Conservation (phyloP, 2,329 filamentous ascomycete species). For the Alternaria hordeiaustralica region DNA sequence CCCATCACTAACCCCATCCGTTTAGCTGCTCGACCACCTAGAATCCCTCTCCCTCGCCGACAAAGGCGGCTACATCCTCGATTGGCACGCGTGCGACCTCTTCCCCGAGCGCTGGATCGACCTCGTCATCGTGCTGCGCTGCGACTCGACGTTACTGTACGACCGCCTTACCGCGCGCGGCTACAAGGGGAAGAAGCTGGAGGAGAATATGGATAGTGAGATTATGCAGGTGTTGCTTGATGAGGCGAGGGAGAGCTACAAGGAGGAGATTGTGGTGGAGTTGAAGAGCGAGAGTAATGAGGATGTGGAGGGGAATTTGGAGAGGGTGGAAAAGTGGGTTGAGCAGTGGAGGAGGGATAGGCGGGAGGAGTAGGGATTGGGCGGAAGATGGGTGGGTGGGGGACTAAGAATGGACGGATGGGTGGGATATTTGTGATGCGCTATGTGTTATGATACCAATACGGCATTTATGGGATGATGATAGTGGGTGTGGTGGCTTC, state of each 20-base stretch:
- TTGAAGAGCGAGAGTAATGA: conserved; percentile 82
- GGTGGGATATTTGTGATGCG: neutral
- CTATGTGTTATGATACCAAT: conserved; percentile 2
- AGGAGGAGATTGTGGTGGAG: conserved; percentile 87
- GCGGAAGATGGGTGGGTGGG: neutral
- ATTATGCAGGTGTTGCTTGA: conserved; percentile 95
- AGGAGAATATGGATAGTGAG: conserved; percentile 96
- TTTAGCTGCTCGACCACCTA: conserved; percentile 81
- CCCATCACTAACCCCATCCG: neutral
- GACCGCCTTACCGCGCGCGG: conserved; percentile 80
- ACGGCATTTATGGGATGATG: neutral
- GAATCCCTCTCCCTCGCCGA: conserved; percentile 73
- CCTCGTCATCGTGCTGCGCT: conserved; percentile 87
- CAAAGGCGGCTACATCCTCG: conserved; percentile 84
- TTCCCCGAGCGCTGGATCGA: conserved; percentile 96
- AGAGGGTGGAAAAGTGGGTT: conserved; percentile 82
- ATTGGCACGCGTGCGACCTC: conserved; percentile 97
- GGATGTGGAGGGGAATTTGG: conserved; percentile 88
- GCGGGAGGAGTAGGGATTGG: conserved; percentile 34
- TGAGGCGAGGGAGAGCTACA: conserved; percentile 87
- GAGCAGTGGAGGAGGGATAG: conserved; percentile 80
- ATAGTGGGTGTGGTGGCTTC: neutral
- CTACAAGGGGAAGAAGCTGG: conserved; percentile 84
- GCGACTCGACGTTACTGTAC: conserved; percentile 79
- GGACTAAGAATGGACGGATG: neutral